Conservation (phyloP, 345 rosid species). For the Populus alba region DNA sequence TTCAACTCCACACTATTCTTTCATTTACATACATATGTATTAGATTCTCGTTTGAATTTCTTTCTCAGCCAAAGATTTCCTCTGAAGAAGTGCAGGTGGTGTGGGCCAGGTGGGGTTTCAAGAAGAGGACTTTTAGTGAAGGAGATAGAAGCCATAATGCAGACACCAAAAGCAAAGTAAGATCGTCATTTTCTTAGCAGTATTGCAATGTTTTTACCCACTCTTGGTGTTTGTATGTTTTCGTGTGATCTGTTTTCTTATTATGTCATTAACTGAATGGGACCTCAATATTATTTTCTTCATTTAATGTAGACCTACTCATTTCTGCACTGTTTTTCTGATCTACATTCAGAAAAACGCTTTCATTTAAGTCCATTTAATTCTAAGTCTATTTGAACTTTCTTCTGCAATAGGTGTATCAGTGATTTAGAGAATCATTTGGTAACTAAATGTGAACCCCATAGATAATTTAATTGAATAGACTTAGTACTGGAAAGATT, state of each 20-base stretch:
- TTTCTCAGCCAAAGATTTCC: constrained; percentile 32
- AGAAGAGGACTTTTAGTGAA: constrained; percentile 24
- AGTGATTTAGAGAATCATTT: constrained; percentile 1
- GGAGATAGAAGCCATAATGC: constrained; percentile 49
- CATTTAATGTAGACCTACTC: background rate
- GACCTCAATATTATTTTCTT: background rate
- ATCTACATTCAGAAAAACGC: background rate
- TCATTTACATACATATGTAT: constrained; percentile 29
- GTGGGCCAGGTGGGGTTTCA: constrained; percentile 50
- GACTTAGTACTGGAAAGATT: background rate
- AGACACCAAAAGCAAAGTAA: constrained; percentile 85
- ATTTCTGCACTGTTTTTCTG: background rate
- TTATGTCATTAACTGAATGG: background rate
- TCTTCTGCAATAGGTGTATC: constrained; percentile 1
- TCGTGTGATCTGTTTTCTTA: too few species aligned
- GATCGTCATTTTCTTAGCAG: constrained; percentile 8
- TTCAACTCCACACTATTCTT: constrained; percentile 11
- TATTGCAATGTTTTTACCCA: background rate
- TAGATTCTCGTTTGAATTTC: constrained; percentile 27
- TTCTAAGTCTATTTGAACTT: too few species aligned
- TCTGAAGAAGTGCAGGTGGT: constrained; percentile 45
- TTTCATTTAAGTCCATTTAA: background rate
- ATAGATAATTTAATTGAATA: background rate
- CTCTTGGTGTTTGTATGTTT: background rate
- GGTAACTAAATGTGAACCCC: background rate